Base-by-base conservation (phyloP, 2,329 filamentous ascomycete species). In the Trichoderma koningiopsis region DNA sequence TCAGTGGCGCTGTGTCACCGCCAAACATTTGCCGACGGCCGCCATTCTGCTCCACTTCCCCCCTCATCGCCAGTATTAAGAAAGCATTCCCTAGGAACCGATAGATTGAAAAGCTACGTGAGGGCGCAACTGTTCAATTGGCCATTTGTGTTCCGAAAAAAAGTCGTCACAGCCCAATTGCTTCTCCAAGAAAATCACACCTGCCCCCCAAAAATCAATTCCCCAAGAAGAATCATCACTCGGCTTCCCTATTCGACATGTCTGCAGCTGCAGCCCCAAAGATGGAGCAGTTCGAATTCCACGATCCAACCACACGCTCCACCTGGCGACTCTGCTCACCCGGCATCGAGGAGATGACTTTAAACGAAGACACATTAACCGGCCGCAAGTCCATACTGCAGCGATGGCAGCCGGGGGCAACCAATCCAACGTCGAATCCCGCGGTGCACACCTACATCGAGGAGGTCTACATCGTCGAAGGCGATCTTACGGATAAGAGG, bases 391-490 rank as follows among this genome's bases (percentile, higher is more conserved):
- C 68, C 22, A 76, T 69, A 4, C 73, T 81, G 1, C 79, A 82
- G 70, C 79, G 79, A 71, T 81, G 77, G 76, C 75, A 79, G 35
- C 76, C 79, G 5, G 74, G 77, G 27, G 73, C 76, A 4, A 71
- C 71, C 33, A 76, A 75, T 19, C 63, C 53, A n/a, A n/a, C 27
- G 7, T 49, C 63, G 22, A 68, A 76, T 31, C 62, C 73, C 29
- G 80, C 80, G 40, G 75, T 76, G 29, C 79, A 82, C 62, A 73
- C 77, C 27, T 81, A 78, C 61, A 74, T 79, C 53, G 80, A 82
- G 62, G 80, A 81, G 60, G 79, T 81, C 60, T 80, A 75, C 68
- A 73, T 81, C 49, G 71, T 78, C 19, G 76, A 79, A 40, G 79
- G 79, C 16, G 77, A 78, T 52, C 69, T 81, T 64, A 75, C 75